A percentile compares a stretch with the other conserved stretches of the same genome.
Conservation (phyloP, 1,139 yeast species). For the Candida sp. region DNA sequence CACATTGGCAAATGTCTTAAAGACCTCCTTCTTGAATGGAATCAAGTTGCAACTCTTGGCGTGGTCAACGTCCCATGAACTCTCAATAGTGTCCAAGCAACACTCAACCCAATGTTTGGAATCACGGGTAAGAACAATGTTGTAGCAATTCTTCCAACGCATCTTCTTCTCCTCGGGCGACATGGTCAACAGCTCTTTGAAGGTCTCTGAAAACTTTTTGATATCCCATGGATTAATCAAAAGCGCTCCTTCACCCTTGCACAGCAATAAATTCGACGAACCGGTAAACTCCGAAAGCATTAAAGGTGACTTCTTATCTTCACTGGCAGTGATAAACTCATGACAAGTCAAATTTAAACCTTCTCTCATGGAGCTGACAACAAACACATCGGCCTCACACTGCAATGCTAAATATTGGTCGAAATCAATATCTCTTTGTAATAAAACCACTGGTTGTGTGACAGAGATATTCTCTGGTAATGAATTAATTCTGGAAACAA, state of each 20-base stretch:
- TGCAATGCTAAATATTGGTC: constrained; percentile 88
- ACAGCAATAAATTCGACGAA: constrained; percentile 72
- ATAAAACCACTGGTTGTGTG: constrained; percentile 84
- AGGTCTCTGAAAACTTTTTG: constrained; percentile 63
- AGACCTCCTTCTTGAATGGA: constrained; percentile 31
- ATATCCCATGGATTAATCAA: constrained; percentile 93
- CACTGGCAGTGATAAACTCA: constrained; percentile 84
- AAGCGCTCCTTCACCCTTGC: constrained; percentile 64
- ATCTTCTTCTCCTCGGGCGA: constrained; percentile 53
- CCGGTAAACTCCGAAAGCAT: constrained; percentile 95
- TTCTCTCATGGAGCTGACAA: constrained; percentile 92
- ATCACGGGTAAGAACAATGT: constrained; percentile 66
- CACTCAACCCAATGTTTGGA: constrained; percentile 75
- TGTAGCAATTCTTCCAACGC: constrained; percentile 67
- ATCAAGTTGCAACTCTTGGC: constrained; percentile 27
- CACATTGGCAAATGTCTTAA: constrained; percentile 38
- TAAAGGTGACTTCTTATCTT: constrained; percentile 77
- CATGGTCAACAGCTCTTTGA: constrained; percentile 70
- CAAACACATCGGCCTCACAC: constrained; percentile 85
- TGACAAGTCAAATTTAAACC: constrained; percentile 98
- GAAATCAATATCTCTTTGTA: constrained; percentile 89
- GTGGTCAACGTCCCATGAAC: constrained; percentile 66
- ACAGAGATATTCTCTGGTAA: constrained; percentile 71
- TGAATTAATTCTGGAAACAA: constrained; percentile 87
- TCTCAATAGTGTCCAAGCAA: constrained; percentile 58